Evolutionary conservation across 352 stramenopile genomes (phyloP).

Genomic region (Phytopythium ostracodes): DNA sequence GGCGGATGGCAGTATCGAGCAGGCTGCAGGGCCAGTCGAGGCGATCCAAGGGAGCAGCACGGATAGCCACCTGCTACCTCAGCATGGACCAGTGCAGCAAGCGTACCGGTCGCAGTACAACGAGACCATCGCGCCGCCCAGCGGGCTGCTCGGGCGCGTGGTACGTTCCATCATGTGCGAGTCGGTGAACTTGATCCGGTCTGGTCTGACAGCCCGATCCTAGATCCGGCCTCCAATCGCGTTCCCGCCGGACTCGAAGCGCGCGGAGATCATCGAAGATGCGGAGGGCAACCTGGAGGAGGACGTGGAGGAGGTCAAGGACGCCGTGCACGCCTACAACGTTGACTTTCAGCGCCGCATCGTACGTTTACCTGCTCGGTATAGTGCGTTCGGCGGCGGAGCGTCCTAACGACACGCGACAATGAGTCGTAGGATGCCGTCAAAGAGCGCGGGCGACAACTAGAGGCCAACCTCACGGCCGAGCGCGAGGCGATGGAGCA

Average conservation of each 20-base stretch:
- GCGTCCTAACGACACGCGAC: not conserved
- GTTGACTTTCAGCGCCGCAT: constrained; percentile 80
- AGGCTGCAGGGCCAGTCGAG: not conserved
- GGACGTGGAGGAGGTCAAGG: constrained; percentile 83
- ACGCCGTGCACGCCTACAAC: constrained; percentile 76
- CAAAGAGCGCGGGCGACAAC: constrained; percentile 44
- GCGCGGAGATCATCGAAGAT: constrained; percentile 63
- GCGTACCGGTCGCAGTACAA: constrained; percentile 46
- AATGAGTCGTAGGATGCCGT: constrained; percentile 49
- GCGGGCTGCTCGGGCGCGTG: constrained; percentile 31
- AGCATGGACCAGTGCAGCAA: constrained; percentile 17
- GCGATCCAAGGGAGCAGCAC: not conserved
- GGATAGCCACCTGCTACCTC: not conserved
- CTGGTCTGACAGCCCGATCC: no score
- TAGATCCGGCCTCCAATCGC: constrained; percentile 61
- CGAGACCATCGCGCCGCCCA: constrained; percentile 47
- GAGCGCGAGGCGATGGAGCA: constrained; percentile 65
- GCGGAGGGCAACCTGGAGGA: constrained; percentile 69
- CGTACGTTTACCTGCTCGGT: constrained; percentile 21
- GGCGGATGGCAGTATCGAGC: not conserved
- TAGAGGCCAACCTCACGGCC: constrained; percentile 41
- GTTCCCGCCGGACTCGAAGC: constrained; percentile 69
- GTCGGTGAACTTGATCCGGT: not conserved
- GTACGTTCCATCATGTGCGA: constrained; percentile 9
- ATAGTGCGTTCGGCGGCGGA: not conserved